phyloP scores from a whole-genome alignment of 257 asterid species.

The Nicotiana paniculata region DNA sequence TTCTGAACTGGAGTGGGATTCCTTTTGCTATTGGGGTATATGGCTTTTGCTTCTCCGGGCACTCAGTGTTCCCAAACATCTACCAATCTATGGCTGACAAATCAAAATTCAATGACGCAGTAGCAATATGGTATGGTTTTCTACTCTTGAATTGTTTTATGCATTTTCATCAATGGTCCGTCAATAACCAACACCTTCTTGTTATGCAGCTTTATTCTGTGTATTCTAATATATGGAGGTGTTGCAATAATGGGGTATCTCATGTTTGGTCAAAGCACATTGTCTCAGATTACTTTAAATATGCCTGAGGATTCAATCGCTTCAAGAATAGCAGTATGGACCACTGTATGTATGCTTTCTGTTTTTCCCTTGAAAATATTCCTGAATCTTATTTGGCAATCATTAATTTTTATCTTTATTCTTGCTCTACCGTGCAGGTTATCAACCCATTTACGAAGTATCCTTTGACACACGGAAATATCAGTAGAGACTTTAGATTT shows the following conservation, averaged over 20 bases:
- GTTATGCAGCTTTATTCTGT: constrained; percentile 53
- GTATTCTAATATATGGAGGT: constrained; percentile 60
- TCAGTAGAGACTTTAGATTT: background rate
- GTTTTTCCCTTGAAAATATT: background rate
- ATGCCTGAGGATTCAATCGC: constrained; percentile 51
- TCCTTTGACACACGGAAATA: constrained; percentile 32
- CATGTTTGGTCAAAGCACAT: constrained; percentile 66
- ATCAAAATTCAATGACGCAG: constrained; percentile 62
- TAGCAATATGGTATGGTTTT: constrained; percentile 40
- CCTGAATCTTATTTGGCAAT: background rate
- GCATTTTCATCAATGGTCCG: background rate
- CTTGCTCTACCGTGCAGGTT: constrained; percentile 48
- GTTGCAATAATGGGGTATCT: constrained; percentile 67
- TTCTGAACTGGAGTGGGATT: constrained; percentile 60
- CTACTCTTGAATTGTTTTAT: background rate
- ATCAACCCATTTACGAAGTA: constrained; percentile 77
- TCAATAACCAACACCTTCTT: background rate
- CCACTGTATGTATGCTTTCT: constrained; percentile 46
- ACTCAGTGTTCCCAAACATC: constrained; percentile 80
- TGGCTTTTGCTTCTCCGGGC: constrained; percentile 82
- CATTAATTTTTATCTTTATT: background rate
- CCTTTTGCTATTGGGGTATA: constrained; percentile 79
- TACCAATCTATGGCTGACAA: constrained; percentile 94
- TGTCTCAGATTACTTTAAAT: constrained; percentile 74
- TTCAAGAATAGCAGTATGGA: constrained; percentile 72